phyloP scores from a whole-genome alignment of 495 filamentous ascomycete genomes.

The Aspergillus affinis region DNA sequence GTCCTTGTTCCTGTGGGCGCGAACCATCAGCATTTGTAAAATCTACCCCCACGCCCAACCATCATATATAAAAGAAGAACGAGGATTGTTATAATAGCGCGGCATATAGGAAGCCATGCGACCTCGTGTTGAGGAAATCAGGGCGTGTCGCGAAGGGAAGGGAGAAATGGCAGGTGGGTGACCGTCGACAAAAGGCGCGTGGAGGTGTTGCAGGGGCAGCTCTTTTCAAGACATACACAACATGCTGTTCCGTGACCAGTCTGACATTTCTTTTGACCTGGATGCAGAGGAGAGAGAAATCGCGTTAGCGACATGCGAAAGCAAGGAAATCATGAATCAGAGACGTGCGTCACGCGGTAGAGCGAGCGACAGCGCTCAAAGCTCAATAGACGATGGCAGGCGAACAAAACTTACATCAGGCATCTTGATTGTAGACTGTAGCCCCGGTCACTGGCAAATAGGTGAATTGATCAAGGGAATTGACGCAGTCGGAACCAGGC shows the following conservation, averaged over 20 bases:
- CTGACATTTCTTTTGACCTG: conserved; percentile 86
- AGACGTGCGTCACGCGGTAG: neutral
- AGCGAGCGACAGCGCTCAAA: neutral
- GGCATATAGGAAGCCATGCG: neutral
- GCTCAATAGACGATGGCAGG: neutral
- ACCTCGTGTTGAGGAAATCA: neutral
- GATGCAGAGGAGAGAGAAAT: conserved; percentile 1
- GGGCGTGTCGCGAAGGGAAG: conserved; percentile 12
- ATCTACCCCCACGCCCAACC: neutral
- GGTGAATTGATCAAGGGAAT: conserved; percentile 3
- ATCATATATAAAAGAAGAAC: neutral
- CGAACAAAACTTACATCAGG: conserved; percentile 42
- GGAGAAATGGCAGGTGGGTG: neutral
- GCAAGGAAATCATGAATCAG: neutral
- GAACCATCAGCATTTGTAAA: conserved; percentile 18
- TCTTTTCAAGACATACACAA: conserved; percentile 64
- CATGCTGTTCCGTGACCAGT: conserved; percentile 85
- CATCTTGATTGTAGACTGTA: conserved; percentile 30
- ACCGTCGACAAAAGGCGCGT: neutral
- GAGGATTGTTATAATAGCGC: neutral
- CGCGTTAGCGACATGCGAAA: conserved; percentile 20
- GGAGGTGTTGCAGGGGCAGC: conserved; percentile 1
- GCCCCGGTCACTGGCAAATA: neutral
- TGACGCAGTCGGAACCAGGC: neutral
- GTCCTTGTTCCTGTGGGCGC: conserved; percentile 53